Evolutionary conservation across 73 alveolate genomes (phyloP), one percentile per base, ranked within the genome.

Genomic region (Paramecium octaurelia): DNA sequence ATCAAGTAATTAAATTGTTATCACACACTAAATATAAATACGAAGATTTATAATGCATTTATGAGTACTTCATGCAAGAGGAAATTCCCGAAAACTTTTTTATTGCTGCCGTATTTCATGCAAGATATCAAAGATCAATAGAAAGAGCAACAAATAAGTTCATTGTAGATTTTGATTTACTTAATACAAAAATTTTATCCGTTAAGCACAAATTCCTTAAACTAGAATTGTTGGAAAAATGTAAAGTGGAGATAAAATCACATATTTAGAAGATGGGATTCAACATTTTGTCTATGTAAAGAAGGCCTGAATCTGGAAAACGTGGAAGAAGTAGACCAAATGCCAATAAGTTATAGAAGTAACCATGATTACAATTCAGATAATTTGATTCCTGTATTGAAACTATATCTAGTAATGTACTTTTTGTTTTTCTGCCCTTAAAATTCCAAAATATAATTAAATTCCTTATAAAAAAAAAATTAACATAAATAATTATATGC

Each of bases 231-330:
- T 34, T 64, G 21, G 84, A 64, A 27, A 64, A 31, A 31, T 64
- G 50, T 64, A 64, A 64, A 27, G 84, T 64, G 0, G 46, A 64
- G 12, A 64, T 64, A 0, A 64, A 48, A 27, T 3, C 23, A 8
- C 46, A 64, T 27, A 48, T 64, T 6, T 6, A 64, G 9, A 64
- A 64, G 21, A 31, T 31, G 84, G 84, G 84, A 12, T 27, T 64
- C 2, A 11, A 12, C 10, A 64, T 27, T 34, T 12, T 64, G 3
- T 64, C 27, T 64, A 50, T 64, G 27, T 64, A 64, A 27, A 64
- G 84, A 64, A 64, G 27, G 84, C 84, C 84, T 31, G 84, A 48
- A 23, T 64, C 31, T 64, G 84, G 84, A 64, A 64, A 27, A 12
- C 24, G 84, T 64, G 12, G 84, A 31, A 64, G 84, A 64, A 64